Evolutionary conservation across 2,329 filamentous ascomycete species (phyloP), one percentile per base, ranked within the genome.

Genomic region (Rhytidhysteron rufulum): DNA sequence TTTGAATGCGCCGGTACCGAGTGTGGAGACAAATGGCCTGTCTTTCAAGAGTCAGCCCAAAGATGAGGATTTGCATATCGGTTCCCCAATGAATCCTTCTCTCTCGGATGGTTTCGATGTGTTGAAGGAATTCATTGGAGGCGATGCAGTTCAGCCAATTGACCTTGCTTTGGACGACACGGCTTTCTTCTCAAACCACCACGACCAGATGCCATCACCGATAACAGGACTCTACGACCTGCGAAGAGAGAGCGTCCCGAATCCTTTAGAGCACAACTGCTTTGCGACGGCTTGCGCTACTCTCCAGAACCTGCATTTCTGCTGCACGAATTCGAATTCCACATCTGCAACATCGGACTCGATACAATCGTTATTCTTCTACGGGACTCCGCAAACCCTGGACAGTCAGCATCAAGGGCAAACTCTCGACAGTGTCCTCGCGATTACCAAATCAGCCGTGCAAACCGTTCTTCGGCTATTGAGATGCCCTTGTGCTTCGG

Each of bases 221-320:
- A 33, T 30, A 17, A 30, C 15, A 15, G 25, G 24, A 8, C n/a
- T 5, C 30, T 17, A 15, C 16, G 35, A 5, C 19, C 10, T 27
- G 16, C 15, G 25, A 17, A 46, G 42, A 20, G 41, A 49, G 21
- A 49, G 43, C 31, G 42, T 53, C 36, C 37, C 50, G 39, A n/a
- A n/a, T n/a, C 51, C 53, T 3, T 48, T 40, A 11, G 51, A 51
- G 17, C 57, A 62, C 42, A 55, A 51, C 49, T 62, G 58, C 47
- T 58, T 57, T 39, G 50, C 43, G 3, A 44, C 56, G 22, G 58
- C 60, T 17, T 57, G 58, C 41, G 53, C 55, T 11, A 58, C 55
- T 0, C 53, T 63, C 30, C 55, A 61, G 38, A 56, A 49, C 30
- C 52, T 63, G n/a, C 48, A 48, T 39, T 48, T 57, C 41, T 21